Base-by-base conservation (phyloP, 805 yeast genomes). In the Suhomyces faveliae region DNA sequence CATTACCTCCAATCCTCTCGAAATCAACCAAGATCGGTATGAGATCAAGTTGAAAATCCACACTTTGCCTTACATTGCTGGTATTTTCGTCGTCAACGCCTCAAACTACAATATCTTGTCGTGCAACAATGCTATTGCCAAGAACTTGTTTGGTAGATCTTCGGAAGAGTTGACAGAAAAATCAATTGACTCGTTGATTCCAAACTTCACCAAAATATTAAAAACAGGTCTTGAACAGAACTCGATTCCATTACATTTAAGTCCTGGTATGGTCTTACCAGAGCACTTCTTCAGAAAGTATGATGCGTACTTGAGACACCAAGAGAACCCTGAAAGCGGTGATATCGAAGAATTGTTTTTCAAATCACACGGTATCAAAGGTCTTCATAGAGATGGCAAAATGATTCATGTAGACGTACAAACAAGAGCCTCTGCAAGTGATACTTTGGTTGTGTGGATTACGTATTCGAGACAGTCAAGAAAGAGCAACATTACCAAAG, bases 241-340 rank as follows among this genome's bases (percentile, higher is more conserved):
- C 35, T 42, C 50, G 4, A 59, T 60, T 7, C 54, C 51, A 0
- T 51, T 61, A 24, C 54, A 58, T 17, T 46, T 68, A 20, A 62
- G 58, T 5, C 80, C 85, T 0, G 97, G 97, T 1, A 67, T 88
- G 43, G 96, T 91, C 0, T 69, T 91, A 10, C 96, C 97, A 0
- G 98, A 91, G 64, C 97, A 90, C 66, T 85, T 87, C 61, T 90
- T 92, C 68, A 77, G 97, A 52, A 83, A 84, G 54, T 74, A 81
- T 45, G 73, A 76, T 48, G 83, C 86, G 0, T 71, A 76, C 46
- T 54, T 68, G 50, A 49, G 51, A 49, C 48, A 47, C 19, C 48
- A 51, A 22, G 55, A 54, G 6, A 43, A 35, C 22, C 24, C 27
- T 8, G 57, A 62, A n/a, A 35, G 40, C 10, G 55, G 45, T 2